Evolutionary conservation across 768 basidiomycete species (phyloP), one percentile per base, ranked within the genome.

Genomic region (Mycena leptocephala): DNA sequence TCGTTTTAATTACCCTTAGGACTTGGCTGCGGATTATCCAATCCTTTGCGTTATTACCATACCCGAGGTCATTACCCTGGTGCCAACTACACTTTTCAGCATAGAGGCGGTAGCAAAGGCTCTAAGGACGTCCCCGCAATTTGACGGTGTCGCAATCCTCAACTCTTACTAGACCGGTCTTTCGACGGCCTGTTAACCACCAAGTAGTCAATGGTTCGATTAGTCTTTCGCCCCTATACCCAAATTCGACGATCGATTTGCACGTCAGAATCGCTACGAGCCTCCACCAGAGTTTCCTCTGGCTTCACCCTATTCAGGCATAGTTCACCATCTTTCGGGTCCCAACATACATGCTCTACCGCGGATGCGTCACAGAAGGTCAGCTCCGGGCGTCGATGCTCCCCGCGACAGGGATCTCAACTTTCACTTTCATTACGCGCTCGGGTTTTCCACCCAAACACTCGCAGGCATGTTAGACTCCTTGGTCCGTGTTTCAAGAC

Each of bases 201-300:
- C n/a, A n/a, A n/a, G n/a, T n/a, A n/a, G n/a, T n/a, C n/a, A n/a
- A 95, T 94, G 94, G 94, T 94, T 95, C 93, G 93, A 95, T 95
- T 95, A 94, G 94, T 95, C 95, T 95, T 95, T 95, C 93, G 92
- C 94, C 95, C 94, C 94, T 95, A 95, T 95, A 95, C 94, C 93
- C 94, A 95, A 94, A 93, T 95, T 94, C 89, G 93, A 95, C 94
- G 92, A 95, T 95, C 93, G 94, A 95, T 95, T 95, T 95, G 95
- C 95, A 95, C 93, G 93, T 95, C 95, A 95, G 95, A 95, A 95
- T 93, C 92, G 94, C 95, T 95, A 94, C 93, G 92, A 55, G 53
- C 53, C 53, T 55, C 53, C 53, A 55, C 53, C 53, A 55, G 53
- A 55, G 53, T 55, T 80, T 80, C 94, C 95, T 94, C 94, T 95